Evolutionary conservation across 306 rosid genomes (phyloP), one percentile per base, ranked within the genome.

Genomic region (Pterocarpus santalinus): DNA sequence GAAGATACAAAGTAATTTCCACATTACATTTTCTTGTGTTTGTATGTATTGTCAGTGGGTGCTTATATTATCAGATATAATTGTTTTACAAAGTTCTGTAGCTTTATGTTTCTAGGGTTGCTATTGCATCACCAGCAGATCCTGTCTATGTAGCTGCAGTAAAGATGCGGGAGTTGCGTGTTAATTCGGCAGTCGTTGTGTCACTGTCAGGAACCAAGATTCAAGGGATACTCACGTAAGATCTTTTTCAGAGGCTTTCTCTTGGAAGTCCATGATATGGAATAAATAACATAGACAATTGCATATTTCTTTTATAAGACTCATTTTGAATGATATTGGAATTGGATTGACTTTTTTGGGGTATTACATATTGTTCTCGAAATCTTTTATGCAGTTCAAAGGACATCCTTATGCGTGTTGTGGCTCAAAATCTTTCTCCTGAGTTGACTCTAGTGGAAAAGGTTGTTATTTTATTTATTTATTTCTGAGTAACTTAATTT

Each of bases 341-440:
- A 72, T 32, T 78, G 72, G 71, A 57, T 17, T 82, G 55, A 41
- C 33, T 36, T 53, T 68, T 32, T 32, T 70, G 47, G 58, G 80
- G 17, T 79, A 53, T 72, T 64, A 74, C 68, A 55, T 71, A 41
- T 33, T 75, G 46, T 76, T 80, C 62, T 77, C 46, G 66, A 77
- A 65, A 52, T 78, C 15, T 86, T 46, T 64, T 70, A 69, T 88
- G 89, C 91, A 95, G 99, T 52, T 93, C 99, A 63, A 95, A 89
- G 90, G 99, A 95, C 81, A 91, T 95, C 72, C 94, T 95, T 68
- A 86, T 95, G 99, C 93, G 99, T 76, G 93, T 93, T 39, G 96
- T 93, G 81, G 94, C 99, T 22, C 94, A 86, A 79, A 93, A 89
- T 87, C 87, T 93, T 81, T 93, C 96, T 58, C 99, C 99, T 28